These are phyloP conservation scores for Letharia columbiana DNA, from an alignment of 495 filamentous ascomycete species.

Conservation along the genomic window DNA sequence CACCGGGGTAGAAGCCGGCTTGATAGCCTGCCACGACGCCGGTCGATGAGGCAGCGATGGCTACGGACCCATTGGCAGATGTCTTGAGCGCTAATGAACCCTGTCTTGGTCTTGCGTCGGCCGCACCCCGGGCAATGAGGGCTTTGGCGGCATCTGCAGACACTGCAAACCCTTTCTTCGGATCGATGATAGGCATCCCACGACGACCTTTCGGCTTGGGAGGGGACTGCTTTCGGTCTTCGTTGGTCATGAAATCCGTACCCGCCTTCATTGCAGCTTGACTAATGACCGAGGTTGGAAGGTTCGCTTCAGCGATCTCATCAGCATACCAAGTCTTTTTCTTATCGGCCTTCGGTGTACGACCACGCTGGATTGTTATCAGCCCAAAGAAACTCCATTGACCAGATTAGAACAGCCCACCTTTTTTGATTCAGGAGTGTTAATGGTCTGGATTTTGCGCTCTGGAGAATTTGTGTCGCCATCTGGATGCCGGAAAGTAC, in stretches of 20 bases:
- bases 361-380: background rate
- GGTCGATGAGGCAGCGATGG: background rate
- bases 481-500: background rate
- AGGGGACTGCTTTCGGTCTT: background rate
- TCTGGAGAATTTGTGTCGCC: background rate
- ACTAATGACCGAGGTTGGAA: constrained; percentile 8
- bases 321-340: constrained; percentile 9
- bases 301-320: constrained; percentile 8
- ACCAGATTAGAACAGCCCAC: background rate
- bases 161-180: constrained; percentile 4
- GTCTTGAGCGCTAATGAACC: background rate
- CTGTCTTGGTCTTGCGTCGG: constrained; percentile 1
- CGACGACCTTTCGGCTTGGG: background rate
- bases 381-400: background rate
- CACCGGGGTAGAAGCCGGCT: background rate
- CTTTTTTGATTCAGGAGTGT: background rate
- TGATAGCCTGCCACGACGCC: background rate
- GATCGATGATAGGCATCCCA: constrained; percentile 1
- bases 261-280: constrained; percentile 4
- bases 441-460: background rate
- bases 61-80: background rate
- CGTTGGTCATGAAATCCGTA: background rate
- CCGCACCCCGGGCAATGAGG: background rate
- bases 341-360: background rate
- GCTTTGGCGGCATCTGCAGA: constrained; percentile 1